Conservation (phyloP, 306 rosid species). For the Inga leiocalycina region DNA sequence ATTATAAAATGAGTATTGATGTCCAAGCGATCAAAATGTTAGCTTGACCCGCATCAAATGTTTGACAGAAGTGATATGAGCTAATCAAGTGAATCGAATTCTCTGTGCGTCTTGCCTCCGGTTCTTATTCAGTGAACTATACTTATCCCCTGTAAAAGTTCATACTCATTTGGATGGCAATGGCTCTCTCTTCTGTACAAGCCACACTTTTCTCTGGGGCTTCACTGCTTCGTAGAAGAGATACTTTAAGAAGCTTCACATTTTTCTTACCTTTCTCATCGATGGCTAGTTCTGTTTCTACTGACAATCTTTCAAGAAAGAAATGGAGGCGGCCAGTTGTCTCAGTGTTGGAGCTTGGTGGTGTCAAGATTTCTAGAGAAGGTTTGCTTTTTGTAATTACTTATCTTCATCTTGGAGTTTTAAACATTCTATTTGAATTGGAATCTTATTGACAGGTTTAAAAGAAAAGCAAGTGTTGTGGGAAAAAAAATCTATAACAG, state of each 20-base stretch:
- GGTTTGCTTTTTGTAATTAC: constrained; percentile 41
- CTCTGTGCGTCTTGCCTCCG: neutral
- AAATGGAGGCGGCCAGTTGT: constrained; percentile 76
- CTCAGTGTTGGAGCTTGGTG: constrained; percentile 70
- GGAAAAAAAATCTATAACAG: neutral
- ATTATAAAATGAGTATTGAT: neutral
- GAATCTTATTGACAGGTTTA: neutral
- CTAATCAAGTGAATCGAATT: constrained; percentile 13
- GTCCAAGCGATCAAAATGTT: neutral
- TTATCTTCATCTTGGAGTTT: neutral
- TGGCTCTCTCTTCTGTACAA: constrained; percentile 51
- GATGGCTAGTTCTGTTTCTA: constrained; percentile 48
- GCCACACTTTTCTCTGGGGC: constrained; percentile 47
- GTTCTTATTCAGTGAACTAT: constrained; percentile 1
- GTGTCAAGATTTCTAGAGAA: constrained; percentile 69
- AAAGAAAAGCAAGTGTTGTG: neutral
- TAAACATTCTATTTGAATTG: constrained; percentile 18
- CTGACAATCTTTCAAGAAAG: constrained; percentile 45
- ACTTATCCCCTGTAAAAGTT: neutral
- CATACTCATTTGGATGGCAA: constrained; percentile 32
- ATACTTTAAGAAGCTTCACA: constrained; percentile 45
- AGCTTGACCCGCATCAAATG: neutral
- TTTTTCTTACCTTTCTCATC: constrained; percentile 57
- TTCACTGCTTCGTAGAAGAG: constrained; percentile 42
- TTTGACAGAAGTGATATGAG: constrained; percentile 24